phyloP scores from a whole-genome alignment of 768 basidiomycete genomes.

The Phanerochaete carnosa region DNA sequence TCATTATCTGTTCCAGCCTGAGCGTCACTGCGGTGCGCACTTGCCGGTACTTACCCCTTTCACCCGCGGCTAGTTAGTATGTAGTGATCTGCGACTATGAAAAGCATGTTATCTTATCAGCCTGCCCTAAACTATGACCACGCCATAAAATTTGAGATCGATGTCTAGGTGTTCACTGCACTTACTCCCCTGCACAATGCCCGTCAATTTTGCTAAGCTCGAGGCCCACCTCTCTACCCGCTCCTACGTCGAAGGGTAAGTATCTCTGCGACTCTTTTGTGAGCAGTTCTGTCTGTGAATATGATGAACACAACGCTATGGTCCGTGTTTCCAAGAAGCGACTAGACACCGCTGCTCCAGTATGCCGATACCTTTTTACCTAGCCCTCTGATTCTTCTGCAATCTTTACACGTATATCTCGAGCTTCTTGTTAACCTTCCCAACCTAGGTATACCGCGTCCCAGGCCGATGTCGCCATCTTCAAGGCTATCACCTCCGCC shows the following conservation, averaged over 20 bases:
- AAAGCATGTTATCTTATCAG: neutral
- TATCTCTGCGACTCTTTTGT: constrained; percentile 16
- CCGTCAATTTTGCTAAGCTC: constrained; percentile 66
- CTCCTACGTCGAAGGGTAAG: constrained; percentile 92
- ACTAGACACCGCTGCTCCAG: constrained; percentile 84
- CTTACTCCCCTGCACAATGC: constrained; percentile 43
- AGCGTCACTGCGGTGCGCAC: no score
- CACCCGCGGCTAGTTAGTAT: no score
- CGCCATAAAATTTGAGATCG: constrained; percentile 14
- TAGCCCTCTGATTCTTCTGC: constrained; percentile 64
- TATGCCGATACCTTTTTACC: constrained; percentile 69
- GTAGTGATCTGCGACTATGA: no score
- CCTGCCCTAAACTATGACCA: constrained; percentile 12
- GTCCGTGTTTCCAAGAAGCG: constrained; percentile 97
- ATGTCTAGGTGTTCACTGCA: neutral
- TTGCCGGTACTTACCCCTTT: no score
- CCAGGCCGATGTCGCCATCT: constrained; percentile 91
- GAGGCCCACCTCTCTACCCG: constrained; percentile 84
- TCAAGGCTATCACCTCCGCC: constrained; percentile 69
- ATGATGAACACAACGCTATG: constrained; percentile 79
- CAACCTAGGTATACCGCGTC: constrained; percentile 76
- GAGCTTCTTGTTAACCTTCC: constrained; percentile 10
- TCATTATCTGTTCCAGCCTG: no score
- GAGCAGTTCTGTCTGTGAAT: constrained; percentile 11
- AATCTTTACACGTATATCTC: neutral